These are phyloP conservation scores for Zoysia japonica DNA, from an alignment of 176 grass and related monocot genomes.

Conservation along the genomic window DNA sequence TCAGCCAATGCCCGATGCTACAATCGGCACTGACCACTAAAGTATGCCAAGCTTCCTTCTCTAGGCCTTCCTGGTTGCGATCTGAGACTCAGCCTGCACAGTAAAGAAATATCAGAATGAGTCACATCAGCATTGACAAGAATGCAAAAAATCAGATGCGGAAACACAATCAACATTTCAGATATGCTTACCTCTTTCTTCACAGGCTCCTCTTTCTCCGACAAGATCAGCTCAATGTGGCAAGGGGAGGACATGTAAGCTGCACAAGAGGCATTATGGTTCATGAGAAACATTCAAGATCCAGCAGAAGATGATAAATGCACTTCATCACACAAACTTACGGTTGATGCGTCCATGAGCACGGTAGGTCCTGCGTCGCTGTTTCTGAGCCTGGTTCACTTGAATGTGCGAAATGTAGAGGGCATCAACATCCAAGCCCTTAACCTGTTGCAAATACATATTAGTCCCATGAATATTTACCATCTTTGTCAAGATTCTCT, in stretches of 20 bases:
- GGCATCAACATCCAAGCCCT: background rate
- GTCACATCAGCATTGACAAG: background rate
- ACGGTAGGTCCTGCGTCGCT: slow-evolving; percentile 1
- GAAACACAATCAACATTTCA: background rate
- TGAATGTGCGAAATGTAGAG: slow-evolving; percentile 1
- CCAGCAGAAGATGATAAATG: background rate
- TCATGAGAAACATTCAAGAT: background rate
- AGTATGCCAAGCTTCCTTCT: background rate
- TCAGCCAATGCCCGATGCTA: background rate
- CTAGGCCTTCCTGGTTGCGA: slow-evolving; percentile 71
- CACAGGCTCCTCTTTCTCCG: background rate
- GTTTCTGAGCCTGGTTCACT: slow-evolving; percentile 5
- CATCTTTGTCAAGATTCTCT: background rate
- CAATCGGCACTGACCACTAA: no score
- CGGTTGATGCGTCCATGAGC: slow-evolving; percentile 5
- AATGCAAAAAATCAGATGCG: background rate
- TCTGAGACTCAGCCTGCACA: slow-evolving; percentile 67
- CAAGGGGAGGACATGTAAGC: background rate
- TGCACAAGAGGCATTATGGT: background rate
- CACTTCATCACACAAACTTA: background rate
- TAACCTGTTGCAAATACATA: background rate
- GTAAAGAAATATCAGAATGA: background rate
- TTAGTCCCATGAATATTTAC: background rate
- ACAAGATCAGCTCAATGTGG: slow-evolving; percentile 7
- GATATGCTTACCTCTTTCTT: background rate